Evolutionary conservation across 2,329 filamentous ascomycete genomes (phyloP).

Genomic region (Phaeoacremonium minimum): DNA sequence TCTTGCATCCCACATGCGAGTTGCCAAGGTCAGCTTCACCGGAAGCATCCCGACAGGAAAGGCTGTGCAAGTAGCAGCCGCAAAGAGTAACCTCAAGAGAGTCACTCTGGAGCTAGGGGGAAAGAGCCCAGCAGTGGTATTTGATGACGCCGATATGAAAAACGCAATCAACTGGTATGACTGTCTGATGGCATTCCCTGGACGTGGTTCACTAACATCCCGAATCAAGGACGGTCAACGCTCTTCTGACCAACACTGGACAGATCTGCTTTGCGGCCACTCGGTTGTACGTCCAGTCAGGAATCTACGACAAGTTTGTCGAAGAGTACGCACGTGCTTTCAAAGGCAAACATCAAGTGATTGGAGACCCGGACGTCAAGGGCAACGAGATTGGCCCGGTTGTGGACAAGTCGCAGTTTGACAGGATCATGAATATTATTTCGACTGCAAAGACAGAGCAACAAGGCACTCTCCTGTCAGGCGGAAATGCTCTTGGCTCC

Average conservation of each 20-base stretch:
- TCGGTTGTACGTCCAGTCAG: slow-evolving; percentile 31
- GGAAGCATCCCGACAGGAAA: slow-evolving; percentile 53
- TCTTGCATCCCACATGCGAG: slow-evolving; percentile 52
- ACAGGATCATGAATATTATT: not conserved
- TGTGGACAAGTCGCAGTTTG: slow-evolving; percentile 10
- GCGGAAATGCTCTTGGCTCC: not conserved
- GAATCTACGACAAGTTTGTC: too few relatives aligned
- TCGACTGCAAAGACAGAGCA: not conserved
- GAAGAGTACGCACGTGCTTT: too few relatives aligned
- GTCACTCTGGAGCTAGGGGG: slow-evolving; percentile 55
- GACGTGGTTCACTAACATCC: slow-evolving; percentile 5
- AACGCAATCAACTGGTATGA: slow-evolving; percentile 47
- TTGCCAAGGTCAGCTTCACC: slow-evolving; percentile 60
- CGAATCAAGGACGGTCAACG: slow-evolving; percentile 5
- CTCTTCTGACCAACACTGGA: slow-evolving; percentile 33
- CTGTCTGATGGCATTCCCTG: too few relatives aligned
- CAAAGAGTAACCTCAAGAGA: slow-evolving; percentile 55
- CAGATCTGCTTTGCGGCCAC: slow-evolving; percentile 43
- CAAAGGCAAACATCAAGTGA: not conserved
- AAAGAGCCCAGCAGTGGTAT: slow-evolving; percentile 55
- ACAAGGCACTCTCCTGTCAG: not conserved
- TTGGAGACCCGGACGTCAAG: too few relatives aligned
- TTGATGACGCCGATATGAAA: slow-evolving; percentile 51
- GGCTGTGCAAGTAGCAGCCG: slow-evolving; percentile 55
- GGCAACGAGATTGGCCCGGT: not conserved